Evolutionary conservation across 2,329 filamentous ascomycete genomes (phyloP).

Genomic region (Fusarium liriodendri): DNA sequence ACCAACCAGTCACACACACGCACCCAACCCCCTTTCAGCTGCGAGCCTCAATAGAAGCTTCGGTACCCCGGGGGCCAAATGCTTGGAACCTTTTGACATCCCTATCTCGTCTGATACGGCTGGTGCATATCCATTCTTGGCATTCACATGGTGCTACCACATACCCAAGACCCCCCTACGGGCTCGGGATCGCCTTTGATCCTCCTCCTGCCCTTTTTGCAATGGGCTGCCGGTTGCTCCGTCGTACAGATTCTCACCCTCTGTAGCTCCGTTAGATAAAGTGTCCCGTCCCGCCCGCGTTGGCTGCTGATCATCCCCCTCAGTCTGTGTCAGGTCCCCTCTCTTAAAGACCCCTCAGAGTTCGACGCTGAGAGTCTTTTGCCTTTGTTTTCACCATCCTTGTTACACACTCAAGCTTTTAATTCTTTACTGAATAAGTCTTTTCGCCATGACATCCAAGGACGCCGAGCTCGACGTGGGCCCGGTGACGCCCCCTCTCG

Average conservation of each 20-base stretch:
- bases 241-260: neutral
- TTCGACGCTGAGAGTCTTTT: neutral
- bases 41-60: slow-evolving; percentile 9
- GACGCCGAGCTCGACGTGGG: slow-evolving; percentile 31
- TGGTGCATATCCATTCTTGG: slow-evolving; percentile 32
- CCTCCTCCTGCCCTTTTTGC: slow-evolving; percentile 42
- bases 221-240: slow-evolving; percentile 16
- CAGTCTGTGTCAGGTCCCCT: slow-evolving; percentile 1
- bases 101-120: slow-evolving; percentile 14
- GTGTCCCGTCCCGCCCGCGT: slow-evolving; percentile 11
- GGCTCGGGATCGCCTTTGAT: slow-evolving; percentile 8
- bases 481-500: slow-evolving; percentile 25
- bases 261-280: slow-evolving; percentile 21
- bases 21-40: neutral
- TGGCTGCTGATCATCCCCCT: neutral
- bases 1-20: neutral
- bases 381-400: neutral
- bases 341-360: neutral
- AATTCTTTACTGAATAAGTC: neutral
- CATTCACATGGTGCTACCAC: slow-evolving; percentile 20
- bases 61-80: neutral
- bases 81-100: neutral
- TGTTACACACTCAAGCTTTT: neutral
- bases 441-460: slow-evolving; percentile 30
- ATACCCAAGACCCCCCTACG: neutral